phyloP scores from a whole-genome alignment of 176 grass and related monocot genomes.

The Hsuehochloa calcarea region DNA sequence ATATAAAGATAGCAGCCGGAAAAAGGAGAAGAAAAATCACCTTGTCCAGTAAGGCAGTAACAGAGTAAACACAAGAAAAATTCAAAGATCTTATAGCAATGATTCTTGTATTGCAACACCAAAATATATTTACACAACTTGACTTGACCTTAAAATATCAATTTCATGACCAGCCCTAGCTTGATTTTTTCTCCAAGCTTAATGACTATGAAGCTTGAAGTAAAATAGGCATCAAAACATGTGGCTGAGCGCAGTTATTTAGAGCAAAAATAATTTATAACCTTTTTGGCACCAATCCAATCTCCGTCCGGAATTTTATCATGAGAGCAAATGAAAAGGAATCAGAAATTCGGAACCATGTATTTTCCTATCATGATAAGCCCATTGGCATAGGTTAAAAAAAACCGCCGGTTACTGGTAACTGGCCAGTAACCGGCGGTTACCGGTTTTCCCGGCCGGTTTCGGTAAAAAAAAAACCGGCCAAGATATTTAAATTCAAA shows the following conservation, averaged over 20 bases:
- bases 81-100: not conserved
- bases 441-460: too few species aligned
- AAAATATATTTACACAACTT: not conserved
- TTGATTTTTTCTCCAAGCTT: not conserved
- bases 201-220: not conserved
- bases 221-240: not conserved
- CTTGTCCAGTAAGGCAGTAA: constrained; percentile 24
- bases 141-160: constrained; percentile 9
- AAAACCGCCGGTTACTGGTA: too few species aligned
- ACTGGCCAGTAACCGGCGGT: too few species aligned
- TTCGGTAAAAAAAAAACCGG: too few species aligned
- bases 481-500: too few species aligned
- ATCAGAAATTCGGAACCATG: constrained; percentile 14
- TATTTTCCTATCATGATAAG: constrained; percentile 16
- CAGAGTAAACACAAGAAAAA: not conserved
- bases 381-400: too few species aligned
- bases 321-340: constrained; percentile 15
- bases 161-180: not conserved
- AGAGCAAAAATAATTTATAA: not conserved
- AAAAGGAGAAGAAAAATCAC: constrained; percentile 17
- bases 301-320: not conserved
- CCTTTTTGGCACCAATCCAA: not conserved
- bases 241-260: not conserved
- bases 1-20: constrained; percentile 7
- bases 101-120: constrained; percentile 1